Percentiles rank a stretch among this genome's conserved stretches.
phyloP scores from a whole-genome alignment of 768 basidiomycete genomes.

The Favolaschia claudopus region DNA sequence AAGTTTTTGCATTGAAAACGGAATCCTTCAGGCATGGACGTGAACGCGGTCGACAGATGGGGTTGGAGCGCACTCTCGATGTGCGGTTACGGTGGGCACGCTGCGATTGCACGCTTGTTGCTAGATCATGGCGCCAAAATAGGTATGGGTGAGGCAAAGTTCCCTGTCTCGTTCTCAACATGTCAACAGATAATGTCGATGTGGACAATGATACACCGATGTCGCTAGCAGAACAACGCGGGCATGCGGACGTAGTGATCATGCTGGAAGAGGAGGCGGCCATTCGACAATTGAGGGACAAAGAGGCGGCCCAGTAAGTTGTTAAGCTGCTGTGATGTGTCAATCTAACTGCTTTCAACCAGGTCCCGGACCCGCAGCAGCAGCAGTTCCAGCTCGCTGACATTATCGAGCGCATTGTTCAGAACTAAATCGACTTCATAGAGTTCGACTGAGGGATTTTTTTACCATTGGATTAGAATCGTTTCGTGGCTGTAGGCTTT shows the following conservation, averaged over 20 bases:
- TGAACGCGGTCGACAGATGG: constrained; percentile 18
- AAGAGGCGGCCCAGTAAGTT: background rate
- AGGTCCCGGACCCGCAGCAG: no score
- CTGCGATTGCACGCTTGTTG: constrained; percentile 25
- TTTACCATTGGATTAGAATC: no score
- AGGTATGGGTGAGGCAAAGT: no score
- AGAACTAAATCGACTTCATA: no score
- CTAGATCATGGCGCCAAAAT: constrained; percentile 24
- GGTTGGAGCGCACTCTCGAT: constrained; percentile 29
- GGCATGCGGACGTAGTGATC: constrained; percentile 23
- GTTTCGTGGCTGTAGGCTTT: no score
- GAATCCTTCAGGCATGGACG: constrained; percentile 9
- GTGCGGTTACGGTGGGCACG: constrained; percentile 27
- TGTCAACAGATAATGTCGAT: constrained; percentile 29
- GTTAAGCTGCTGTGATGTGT: no score
- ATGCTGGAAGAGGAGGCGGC: constrained; percentile 26
- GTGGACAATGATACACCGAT: constrained; percentile 26
- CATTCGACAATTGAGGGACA: constrained; percentile 7
- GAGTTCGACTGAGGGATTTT: no score
- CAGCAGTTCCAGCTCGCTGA: no score
- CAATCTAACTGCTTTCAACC: no score
- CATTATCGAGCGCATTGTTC: no score
- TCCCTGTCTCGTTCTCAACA: no score
- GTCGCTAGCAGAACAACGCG: constrained; percentile 21
- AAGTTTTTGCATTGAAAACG: background rate